These are phyloP conservation scores for Aurantiochytrium sp. DNA, from an alignment of 108 stramenopile species.

Conservation along the genomic window DNA sequence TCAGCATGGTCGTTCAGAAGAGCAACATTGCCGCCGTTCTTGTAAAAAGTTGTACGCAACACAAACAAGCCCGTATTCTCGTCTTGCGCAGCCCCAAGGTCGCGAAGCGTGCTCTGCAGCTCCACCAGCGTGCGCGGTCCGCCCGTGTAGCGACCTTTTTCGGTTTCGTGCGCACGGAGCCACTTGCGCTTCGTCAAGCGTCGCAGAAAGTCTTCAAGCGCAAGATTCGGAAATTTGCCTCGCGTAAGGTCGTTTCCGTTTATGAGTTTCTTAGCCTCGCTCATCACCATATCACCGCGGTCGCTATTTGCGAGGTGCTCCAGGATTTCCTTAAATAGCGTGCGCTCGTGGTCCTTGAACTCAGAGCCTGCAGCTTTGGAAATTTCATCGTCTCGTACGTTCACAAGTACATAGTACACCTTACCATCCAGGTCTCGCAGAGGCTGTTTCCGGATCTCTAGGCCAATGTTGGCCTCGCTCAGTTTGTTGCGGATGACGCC, in stretches of 20 bases:
- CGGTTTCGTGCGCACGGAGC: neutral
- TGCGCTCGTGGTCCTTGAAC: neutral
- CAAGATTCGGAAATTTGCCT: neutral
- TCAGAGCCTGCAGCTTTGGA: neutral
- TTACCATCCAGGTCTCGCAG: neutral
- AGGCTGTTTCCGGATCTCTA: neutral
- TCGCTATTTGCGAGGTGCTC: neutral
- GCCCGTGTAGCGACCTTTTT: neutral
- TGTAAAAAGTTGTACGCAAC: neutral
- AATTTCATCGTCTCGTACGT: neutral
- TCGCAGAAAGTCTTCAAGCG: neutral
- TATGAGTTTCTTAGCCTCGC: neutral
- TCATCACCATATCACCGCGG: neutral
- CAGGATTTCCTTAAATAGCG: neutral
- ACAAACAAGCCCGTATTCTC: neutral
- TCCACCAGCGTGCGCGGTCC: neutral
- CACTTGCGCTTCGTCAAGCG: neutral
- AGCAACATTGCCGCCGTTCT: neutral
- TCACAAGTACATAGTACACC: neutral
- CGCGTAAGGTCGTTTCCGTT: neutral
- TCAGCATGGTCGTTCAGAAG: neutral
- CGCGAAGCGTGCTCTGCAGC: neutral
- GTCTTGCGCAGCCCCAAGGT: neutral
- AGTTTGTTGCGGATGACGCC: neutral
- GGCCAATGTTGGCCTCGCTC: neutral